Evolutionary conservation across 2,329 filamentous ascomycete genomes (phyloP).

Genomic region (Fusarium torreyae): DNA sequence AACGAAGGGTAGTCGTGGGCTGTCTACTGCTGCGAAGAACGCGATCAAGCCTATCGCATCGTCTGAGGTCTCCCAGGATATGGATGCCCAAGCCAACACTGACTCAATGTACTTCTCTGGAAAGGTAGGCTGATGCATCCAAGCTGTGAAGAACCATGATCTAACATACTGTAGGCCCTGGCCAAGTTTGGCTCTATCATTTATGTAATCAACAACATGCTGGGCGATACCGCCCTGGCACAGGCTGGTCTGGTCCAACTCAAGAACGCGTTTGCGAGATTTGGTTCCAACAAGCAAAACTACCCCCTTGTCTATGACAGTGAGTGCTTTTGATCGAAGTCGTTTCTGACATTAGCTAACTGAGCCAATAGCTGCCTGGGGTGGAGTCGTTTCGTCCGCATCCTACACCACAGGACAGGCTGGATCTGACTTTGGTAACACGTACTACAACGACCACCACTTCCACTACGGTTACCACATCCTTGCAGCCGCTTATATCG

Average conservation of each 20-base stretch:
- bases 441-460: constrained; percentile 83
- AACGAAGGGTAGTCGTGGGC: constrained; percentile 60
- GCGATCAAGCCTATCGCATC: constrained; percentile 74
- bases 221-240: constrained; percentile 71
- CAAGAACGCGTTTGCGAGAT: constrained; percentile 76
- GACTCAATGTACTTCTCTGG: constrained; percentile 96
- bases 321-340: constrained; percentile 53
- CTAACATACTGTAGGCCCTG: constrained; percentile 65
- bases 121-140: constrained; percentile 68
- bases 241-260: constrained; percentile 72
- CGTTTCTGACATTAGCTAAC: constrained; percentile 32
- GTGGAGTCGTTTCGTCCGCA: constrained; percentile 83
- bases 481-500: constrained; percentile 87
- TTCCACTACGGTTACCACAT: constrained; percentile 92
- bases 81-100: constrained; percentile 79
- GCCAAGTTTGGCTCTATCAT: constrained; percentile 82
- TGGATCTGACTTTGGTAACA: constrained; percentile 90
- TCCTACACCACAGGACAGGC: constrained; percentile 78
- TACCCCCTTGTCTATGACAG: constrained; percentile 76
- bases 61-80: constrained; percentile 83
- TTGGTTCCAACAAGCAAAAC: constrained; percentile 77
- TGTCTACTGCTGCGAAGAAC: constrained; percentile 70
- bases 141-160: not conserved
- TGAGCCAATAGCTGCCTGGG: constrained; percentile 72
- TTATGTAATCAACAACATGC: constrained; percentile 75